A percentile compares a stretch with the other conserved stretches of the same genome.
Conservation (phyloP, 1,284 basidiomycete species). For the Amylostereum chailletii region DNA sequence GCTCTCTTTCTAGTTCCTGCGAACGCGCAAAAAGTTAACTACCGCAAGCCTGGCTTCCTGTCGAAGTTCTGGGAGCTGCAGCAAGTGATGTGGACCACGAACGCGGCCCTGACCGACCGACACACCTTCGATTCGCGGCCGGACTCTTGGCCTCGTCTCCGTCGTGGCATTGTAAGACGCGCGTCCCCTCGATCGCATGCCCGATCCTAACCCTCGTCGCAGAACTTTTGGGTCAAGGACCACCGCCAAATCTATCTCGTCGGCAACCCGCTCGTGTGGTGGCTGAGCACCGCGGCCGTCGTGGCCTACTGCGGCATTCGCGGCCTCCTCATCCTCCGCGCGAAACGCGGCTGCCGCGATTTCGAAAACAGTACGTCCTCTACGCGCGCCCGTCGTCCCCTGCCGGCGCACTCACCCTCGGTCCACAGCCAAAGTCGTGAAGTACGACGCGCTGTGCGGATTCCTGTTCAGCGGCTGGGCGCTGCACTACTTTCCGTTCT, state of each 20-base stretch:
- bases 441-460: slow-evolving; percentile 86
- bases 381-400: background rate
- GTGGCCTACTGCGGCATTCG: slow-evolving; percentile 61
- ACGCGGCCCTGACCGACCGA: slow-evolving; percentile 89
- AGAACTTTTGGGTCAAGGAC: slow-evolving; percentile 96
- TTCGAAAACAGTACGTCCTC: slow-evolving; percentile 75
- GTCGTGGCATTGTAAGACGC: slow-evolving; percentile 81
- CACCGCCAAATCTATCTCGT: slow-evolving; percentile 92
- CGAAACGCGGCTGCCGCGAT: slow-evolving; percentile 86
- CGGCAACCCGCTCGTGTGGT: slow-evolving; percentile 94
- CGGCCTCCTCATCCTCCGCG: slow-evolving; percentile 77
- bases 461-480: slow-evolving; percentile 93
- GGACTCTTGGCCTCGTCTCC: slow-evolving; percentile 79
- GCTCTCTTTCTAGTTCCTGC: slow-evolving; percentile 43
- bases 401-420: slow-evolving; percentile 7
- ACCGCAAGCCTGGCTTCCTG: slow-evolving; percentile 79
- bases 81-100: slow-evolving; percentile 97
- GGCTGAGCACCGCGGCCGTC: slow-evolving; percentile 69
- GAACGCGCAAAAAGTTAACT: slow-evolving; percentile 81
- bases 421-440: slow-evolving; percentile 69
- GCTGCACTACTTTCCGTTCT: slow-evolving; percentile 96
- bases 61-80: slow-evolving; percentile 90
- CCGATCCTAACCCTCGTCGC: no score
- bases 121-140: slow-evolving; percentile 95
- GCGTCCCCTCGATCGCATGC: no score